phyloP scores from a whole-genome alignment of 129 eudicot species.

The Tagetes erecta region DNA sequence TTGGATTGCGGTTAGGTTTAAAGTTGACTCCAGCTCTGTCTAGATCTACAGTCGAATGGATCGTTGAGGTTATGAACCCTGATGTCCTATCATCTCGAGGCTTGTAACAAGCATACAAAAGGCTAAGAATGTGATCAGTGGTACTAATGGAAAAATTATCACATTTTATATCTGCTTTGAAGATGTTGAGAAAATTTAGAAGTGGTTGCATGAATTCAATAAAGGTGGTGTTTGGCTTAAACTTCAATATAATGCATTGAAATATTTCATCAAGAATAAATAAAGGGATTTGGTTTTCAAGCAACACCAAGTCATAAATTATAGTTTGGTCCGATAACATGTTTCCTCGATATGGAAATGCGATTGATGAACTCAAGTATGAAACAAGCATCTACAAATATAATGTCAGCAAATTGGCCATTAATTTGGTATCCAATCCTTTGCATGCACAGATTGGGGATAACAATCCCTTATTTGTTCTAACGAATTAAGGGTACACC shows the following conservation, averaged over 20 bases:
- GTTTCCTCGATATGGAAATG: neutral
- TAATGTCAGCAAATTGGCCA: neutral
- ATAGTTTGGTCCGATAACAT: too few species aligned
- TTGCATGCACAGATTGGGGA: too few species aligned
- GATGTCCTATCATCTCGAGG: neutral
- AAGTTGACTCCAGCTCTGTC: constrained; percentile 1
- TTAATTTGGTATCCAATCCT: too few species aligned
- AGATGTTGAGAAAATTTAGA: neutral
- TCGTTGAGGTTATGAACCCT: neutral
- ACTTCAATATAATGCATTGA: too few species aligned
- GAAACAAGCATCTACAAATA: constrained; percentile 1
- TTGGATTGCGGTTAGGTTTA: neutral
- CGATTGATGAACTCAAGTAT: neutral
- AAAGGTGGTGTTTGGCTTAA: neutral
- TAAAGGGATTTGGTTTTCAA: too few species aligned
- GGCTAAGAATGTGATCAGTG: neutral
- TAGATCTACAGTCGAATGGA: neutral
- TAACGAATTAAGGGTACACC: neutral
- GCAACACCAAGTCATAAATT: too few species aligned
- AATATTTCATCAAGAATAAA: too few species aligned
- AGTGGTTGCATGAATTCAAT: neutral
- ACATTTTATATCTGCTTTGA: neutral
- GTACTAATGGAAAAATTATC: neutral
- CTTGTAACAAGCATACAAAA: neutral
- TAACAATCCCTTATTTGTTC: neutral